Conservation (phyloP, 768 basidiomycete species). For the Trametes meyenii region DNA sequence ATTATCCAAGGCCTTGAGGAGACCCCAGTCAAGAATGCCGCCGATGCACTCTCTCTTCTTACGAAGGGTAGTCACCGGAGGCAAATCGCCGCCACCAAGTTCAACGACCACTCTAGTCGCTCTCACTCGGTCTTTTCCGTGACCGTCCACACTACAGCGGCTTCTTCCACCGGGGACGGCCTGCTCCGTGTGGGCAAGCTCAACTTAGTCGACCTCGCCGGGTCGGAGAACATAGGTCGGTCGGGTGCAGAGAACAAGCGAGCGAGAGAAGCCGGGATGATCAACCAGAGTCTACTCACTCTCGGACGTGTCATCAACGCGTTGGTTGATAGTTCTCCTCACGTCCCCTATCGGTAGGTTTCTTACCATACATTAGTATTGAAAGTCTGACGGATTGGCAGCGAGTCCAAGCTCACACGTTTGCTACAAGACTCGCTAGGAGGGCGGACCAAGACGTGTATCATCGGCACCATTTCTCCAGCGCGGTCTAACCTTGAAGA, state of each 20-base stretch:
- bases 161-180: constrained; percentile 77
- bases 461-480: constrained; percentile 95
- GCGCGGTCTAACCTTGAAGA: constrained; percentile 95
- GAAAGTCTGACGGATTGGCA: constrained; percentile 32
- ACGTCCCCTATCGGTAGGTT: constrained; percentile 89
- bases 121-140: constrained; percentile 99
- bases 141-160: constrained; percentile 90
- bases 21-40: constrained; percentile 76
- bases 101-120: constrained; percentile 97
- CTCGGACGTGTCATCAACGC: constrained; percentile 96
- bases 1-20: constrained; percentile 96
- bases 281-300: constrained; percentile 96
- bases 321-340: constrained; percentile 86
- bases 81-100: constrained; percentile 94
- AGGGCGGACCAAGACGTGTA: constrained; percentile 95
- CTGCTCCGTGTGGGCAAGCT: constrained; percentile 92
- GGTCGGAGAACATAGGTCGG: constrained; percentile 95
- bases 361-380: constrained; percentile 1
- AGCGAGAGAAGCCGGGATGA: constrained; percentile 97
- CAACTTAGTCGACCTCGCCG: constrained; percentile 96
- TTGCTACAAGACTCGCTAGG: constrained; percentile 99
- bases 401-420: constrained; percentile 97
- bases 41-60: constrained; percentile 81
- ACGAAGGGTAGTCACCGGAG: constrained; percentile 88
- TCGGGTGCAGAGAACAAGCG: constrained; percentile 95